Conservation (phyloP, 805 yeast species). For the Kazachstania psychrophila region DNA sequence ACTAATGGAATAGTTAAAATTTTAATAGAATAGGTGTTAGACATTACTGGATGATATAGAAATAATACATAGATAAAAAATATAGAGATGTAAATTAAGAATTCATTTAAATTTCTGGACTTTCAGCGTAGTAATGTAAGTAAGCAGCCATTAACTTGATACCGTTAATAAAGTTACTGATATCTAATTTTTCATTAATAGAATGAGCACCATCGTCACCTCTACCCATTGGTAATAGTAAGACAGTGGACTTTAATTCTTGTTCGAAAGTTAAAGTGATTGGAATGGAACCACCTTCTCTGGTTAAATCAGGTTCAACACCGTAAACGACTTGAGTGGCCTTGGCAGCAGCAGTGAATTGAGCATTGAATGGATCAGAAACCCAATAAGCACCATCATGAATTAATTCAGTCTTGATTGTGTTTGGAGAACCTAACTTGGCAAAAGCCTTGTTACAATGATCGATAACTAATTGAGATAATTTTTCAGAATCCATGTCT, state of each 20-base stretch:
- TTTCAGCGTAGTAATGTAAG: conserved; percentile 69
- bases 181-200: conserved; percentile 87
- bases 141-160: conserved; percentile 89
- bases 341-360: conserved; percentile 86
- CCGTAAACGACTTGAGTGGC: conserved; percentile 95
- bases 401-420: conserved; percentile 58
- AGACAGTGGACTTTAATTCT: conserved; percentile 72
- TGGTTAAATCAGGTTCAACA: conserved; percentile 89
- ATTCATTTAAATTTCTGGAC: conserved; percentile 22
- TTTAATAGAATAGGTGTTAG: too few species aligned
- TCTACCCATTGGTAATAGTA: conserved; percentile 93
- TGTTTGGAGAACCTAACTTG: conserved; percentile 69
- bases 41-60: too few species aligned
- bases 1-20: too few species aligned
- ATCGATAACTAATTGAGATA: conserved; percentile 67
- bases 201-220: conserved; percentile 99
- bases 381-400: conserved; percentile 98
- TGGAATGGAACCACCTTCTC: conserved; percentile 99
- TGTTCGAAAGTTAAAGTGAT: conserved; percentile 91
- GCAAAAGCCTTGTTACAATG: conserved; percentile 60
- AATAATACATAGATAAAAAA: too few species aligned
- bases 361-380: conserved; percentile 83
- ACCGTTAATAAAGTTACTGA: conserved; percentile 85
- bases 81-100: too few species aligned
- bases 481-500: conserved; percentile 69